phyloP scores from a whole-genome alignment of 1,284 basidiomycete genomes.

The Heterobasidion parviporum region DNA sequence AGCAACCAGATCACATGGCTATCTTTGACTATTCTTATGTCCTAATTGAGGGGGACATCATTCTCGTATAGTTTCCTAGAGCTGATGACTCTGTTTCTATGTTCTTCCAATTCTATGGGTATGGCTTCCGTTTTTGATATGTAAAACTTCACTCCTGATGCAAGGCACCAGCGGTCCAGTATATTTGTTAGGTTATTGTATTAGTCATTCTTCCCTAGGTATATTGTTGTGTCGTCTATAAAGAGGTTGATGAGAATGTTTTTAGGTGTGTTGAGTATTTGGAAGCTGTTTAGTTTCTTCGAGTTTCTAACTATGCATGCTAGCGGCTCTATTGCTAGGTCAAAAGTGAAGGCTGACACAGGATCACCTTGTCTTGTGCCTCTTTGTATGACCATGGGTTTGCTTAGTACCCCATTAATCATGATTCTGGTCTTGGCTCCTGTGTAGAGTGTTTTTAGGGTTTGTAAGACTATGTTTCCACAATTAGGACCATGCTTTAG shows the following conservation, averaged over 20 bases:
- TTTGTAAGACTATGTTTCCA: too few species aligned
- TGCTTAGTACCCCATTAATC: slow-evolving; percentile 19
- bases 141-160: too few species aligned
- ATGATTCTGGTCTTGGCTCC: slow-evolving; percentile 15
- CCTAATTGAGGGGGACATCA: too few species aligned
- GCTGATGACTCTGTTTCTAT: too few species aligned
- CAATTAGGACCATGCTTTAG: too few species aligned
- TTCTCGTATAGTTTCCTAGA: too few species aligned
- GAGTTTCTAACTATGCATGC: slow-evolving; percentile 13
- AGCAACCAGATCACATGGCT: too few species aligned
- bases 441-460: slow-evolving; percentile 15
- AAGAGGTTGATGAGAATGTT: slow-evolving; percentile 18
- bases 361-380: slow-evolving; percentile 26
- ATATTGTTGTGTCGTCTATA: slow-evolving; percentile 23
- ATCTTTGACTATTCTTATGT: too few species aligned
- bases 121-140: too few species aligned
- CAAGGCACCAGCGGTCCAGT: too few species aligned
- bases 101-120: too few species aligned
- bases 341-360: slow-evolving; percentile 20
- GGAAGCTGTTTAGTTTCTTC: slow-evolving; percentile 8
- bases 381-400: slow-evolving; percentile 5
- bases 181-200: neutral
- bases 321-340: slow-evolving; percentile 19
- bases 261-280: slow-evolving; percentile 8
- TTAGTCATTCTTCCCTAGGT: slow-evolving; percentile 5